A percentile compares a stretch with the other conserved stretches of the same genome.
phyloP scores from a whole-genome alignment of 2,329 filamentous ascomycete genomes.

The Alternaria atra region DNA sequence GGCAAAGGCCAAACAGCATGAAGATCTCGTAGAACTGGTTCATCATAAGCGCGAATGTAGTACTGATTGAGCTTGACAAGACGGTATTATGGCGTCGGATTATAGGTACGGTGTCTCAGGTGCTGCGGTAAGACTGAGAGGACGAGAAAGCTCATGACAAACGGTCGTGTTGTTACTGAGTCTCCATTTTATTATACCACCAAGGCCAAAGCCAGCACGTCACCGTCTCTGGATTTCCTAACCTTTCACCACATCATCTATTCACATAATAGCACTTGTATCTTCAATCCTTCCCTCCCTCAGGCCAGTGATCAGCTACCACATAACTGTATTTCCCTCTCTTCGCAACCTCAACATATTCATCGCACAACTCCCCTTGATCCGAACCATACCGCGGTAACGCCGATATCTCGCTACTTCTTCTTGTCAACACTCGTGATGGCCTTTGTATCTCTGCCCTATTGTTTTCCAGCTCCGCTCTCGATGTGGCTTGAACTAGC shows the following conservation, averaged over 20 bases:
- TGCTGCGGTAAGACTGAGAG: neutral
- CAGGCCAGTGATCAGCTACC: neutral
- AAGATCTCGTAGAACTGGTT: neutral
- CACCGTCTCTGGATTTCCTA: no score
- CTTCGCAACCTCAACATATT: slow-evolving; percentile 5
- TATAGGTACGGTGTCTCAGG: neutral
- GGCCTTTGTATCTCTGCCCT: neutral
- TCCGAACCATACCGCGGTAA: slow-evolving; percentile 5
- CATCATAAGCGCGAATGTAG: neutral
- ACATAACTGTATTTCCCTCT: slow-evolving; percentile 12
- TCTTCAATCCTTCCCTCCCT: no score
- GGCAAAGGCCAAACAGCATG: slow-evolving; percentile 1
- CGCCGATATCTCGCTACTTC: slow-evolving; percentile 5
- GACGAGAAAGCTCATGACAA: neutral
- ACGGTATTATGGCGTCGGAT: neutral
- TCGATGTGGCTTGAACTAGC: neutral
- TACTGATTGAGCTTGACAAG: neutral
- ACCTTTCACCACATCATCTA: neutral
- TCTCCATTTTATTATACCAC: neutral
- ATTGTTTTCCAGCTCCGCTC: neutral
- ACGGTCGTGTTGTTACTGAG: neutral
- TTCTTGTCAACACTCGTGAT: neutral
- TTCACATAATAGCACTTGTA: neutral
- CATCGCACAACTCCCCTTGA: neutral
- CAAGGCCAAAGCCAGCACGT: neutral